These are phyloP conservation scores for Trichoderma polysporum DNA, from an alignment of 2,329 filamentous ascomycete genomes.

Conservation along the genomic window DNA sequence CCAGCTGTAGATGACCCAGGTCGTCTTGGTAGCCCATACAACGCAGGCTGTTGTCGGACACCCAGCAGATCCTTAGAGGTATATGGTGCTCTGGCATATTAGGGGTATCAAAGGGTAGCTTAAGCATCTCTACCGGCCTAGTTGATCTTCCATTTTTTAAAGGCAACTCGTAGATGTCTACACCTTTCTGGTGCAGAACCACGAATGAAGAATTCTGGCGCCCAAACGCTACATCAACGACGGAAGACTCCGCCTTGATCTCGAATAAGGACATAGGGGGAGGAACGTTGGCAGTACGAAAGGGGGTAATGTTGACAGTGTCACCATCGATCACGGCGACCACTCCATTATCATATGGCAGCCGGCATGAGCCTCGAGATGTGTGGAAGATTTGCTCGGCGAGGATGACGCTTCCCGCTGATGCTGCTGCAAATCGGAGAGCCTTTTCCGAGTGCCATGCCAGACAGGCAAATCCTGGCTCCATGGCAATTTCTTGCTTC, in stretches of 20 bases:
- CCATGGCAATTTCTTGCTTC: constrained; percentile 75
- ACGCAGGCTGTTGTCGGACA: constrained; percentile 30
- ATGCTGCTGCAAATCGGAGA: constrained; percentile 61
- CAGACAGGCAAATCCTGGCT: constrained; percentile 37
- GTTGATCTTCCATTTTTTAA: constrained; percentile 55
- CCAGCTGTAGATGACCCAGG: constrained; percentile 27
- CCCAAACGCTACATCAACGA: constrained; percentile 74
- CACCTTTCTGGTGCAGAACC: constrained; percentile 64
- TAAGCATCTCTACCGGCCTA: constrained; percentile 42
- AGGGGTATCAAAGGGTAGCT: constrained; percentile 39
- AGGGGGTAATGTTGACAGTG: constrained; percentile 77
- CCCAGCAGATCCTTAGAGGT: constrained; percentile 37
- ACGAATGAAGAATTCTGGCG: constrained; percentile 64
- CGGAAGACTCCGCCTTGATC: constrained; percentile 59
- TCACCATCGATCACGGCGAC: constrained; percentile 83
- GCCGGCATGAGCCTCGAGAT: constrained; percentile 64
- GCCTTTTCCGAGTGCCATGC: constrained; percentile 86
- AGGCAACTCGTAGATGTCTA: constrained; percentile 71
- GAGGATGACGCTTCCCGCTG: constrained; percentile 52
- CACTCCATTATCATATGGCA: constrained; percentile 74
- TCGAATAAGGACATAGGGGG: constrained; percentile 90
- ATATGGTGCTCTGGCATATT: constrained; percentile 27
- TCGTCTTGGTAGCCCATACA: constrained; percentile 35
- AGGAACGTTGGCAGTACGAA: constrained; percentile 80
- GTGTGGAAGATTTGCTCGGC: constrained; percentile 69